Conservation (phyloP, 345 rosid species). For the Anastatica hierochuntica region DNA sequence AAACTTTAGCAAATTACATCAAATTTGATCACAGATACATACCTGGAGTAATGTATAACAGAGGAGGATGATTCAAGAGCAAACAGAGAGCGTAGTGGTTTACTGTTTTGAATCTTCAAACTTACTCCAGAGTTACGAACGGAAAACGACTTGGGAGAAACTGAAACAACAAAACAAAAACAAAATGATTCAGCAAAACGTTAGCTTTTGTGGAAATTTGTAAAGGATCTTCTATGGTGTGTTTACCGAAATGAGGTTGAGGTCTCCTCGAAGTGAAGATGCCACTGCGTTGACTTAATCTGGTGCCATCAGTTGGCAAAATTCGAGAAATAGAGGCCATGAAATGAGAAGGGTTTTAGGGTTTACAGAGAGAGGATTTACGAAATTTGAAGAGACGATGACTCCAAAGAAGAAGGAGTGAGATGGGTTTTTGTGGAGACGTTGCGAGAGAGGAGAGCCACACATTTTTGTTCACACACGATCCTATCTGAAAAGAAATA, state of each 20-base stretch:
- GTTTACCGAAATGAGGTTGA: constrained; percentile 42
- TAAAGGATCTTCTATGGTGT: not conserved
- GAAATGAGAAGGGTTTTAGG: not conserved
- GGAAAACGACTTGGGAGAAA: constrained; percentile 27
- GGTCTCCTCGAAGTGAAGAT: constrained; percentile 15
- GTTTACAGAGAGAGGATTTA: not conserved
- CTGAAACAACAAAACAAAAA: constrained; percentile 24
- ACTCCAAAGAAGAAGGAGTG: no score
- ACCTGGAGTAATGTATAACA: constrained; percentile 40
- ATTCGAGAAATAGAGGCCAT: constrained; percentile 74
- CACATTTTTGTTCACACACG: no score
- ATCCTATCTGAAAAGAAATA: no score
- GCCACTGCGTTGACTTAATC: constrained; percentile 25
- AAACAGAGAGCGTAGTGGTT: constrained; percentile 23
- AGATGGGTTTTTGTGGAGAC: no score
- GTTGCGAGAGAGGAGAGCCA: no score
- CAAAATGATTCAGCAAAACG: not conserved
- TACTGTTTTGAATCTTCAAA: constrained; percentile 28
- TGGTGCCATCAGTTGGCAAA: constrained; percentile 40
- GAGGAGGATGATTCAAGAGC: constrained; percentile 28
- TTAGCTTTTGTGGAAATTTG: no score
- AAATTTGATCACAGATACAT: no score
- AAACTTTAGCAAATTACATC: not conserved
- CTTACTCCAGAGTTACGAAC: constrained; percentile 27
- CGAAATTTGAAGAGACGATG: no score